These are phyloP conservation scores for Neurospora sp. DNA, from an alignment of 495 filamentous ascomycete genomes.

Conservation along the genomic window DNA sequence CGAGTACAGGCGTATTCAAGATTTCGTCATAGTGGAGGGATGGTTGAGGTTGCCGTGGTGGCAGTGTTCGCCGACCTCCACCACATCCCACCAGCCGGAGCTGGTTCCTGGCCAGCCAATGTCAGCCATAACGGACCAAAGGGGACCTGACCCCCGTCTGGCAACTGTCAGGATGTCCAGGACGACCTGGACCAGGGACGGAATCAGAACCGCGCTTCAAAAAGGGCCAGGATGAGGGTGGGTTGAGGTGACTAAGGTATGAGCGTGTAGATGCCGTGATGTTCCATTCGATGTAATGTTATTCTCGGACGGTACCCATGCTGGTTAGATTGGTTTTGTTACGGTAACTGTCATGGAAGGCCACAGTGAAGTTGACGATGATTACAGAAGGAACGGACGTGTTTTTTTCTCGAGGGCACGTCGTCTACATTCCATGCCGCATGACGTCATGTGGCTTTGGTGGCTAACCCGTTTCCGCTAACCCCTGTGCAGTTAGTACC, in stretches of 20 bases:
- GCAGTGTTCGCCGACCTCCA: conserved; percentile 5
- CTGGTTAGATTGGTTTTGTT: not conserved
- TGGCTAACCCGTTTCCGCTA: conserved; percentile 3
- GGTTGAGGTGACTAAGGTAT: not conserved
- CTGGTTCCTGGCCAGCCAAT: not conserved
- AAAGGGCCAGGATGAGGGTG: not conserved
- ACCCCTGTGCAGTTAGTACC: not conserved
- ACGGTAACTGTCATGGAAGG: not conserved
- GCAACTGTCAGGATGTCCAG: not conserved
- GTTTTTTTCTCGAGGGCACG: not conserved
- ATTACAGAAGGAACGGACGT: not conserved
- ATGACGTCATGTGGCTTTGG: conserved; percentile 7
- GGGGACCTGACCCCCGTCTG: not conserved
- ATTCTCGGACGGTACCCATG: not conserved
- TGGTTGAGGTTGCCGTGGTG: not conserved
- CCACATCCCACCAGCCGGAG: not conserved
- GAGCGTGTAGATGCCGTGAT: not conserved
- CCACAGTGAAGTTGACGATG: not conserved
- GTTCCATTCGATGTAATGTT: not conserved
- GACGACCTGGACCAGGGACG: not conserved
- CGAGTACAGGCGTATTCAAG: not conserved
- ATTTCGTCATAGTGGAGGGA: not conserved
- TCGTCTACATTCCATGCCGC: not conserved
- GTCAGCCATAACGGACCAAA: not conserved
- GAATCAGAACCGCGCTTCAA: conserved; percentile 1